Percentiles rank a stretch among this genome's conserved stretches.
Conservation (phyloP, 768 basidiomycete species). For the Pleurotus tuber-regium region DNA sequence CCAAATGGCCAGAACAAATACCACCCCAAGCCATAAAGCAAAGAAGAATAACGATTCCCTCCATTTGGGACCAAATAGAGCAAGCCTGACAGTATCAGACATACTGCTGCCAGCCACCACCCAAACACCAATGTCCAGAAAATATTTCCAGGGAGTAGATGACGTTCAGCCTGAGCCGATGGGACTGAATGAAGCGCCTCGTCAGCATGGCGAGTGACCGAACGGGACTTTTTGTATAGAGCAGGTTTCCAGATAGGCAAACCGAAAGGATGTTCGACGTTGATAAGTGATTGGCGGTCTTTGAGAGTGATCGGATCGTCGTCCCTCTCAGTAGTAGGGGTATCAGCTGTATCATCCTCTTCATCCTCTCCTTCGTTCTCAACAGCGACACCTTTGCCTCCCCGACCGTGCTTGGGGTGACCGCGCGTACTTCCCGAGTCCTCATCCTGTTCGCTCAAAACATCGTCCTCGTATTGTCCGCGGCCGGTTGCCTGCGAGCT, state of each 20-base stretch:
- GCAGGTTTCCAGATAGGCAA: slow-evolving; percentile 99
- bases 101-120: slow-evolving; percentile 85
- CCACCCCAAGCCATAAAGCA: slow-evolving; percentile 92
- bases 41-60: slow-evolving; percentile 77
- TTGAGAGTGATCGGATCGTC: slow-evolving; percentile 89
- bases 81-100: slow-evolving; percentile 62
- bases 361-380: slow-evolving; percentile 31
- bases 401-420: slow-evolving; percentile 24
- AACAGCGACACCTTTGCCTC: slow-evolving; percentile 37
- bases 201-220: slow-evolving; percentile 95
- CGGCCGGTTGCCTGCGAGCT: slow-evolving; percentile 51
- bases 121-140: slow-evolving; percentile 91
- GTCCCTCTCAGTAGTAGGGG: slow-evolving; percentile 36
- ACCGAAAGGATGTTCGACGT: slow-evolving; percentile 99
- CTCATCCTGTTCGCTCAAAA: slow-evolving; percentile 55
- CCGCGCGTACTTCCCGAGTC: slow-evolving; percentile 18
- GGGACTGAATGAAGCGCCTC: slow-evolving; percentile 90
- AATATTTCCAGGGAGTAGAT: slow-evolving; percentile 90
- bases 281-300: slow-evolving; percentile 96
- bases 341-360: slow-evolving; percentile 41
- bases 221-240: slow-evolving; percentile 94
- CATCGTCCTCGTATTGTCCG: slow-evolving; percentile 40
- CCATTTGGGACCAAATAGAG: slow-evolving; percentile 78
- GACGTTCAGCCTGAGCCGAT: slow-evolving; percentile 89
- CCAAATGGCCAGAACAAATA: slow-evolving; percentile 98